Conservation (phyloP, 2,329 filamentous ascomycete species). For the Juglanconis sp. region DNA sequence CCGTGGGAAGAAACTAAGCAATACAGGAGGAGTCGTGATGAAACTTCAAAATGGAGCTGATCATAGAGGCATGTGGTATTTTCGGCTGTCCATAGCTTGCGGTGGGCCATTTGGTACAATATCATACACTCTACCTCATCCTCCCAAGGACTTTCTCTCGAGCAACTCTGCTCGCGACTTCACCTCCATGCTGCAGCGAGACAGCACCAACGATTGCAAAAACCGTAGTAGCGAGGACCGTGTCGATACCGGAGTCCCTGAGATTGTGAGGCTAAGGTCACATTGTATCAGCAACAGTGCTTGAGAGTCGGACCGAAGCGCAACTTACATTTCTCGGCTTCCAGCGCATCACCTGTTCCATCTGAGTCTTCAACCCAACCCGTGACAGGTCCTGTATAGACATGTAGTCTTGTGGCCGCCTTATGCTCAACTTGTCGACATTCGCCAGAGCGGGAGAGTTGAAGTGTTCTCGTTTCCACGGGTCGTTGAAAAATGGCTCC, state of each 20-base stretch:
- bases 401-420: constrained; percentile 59
- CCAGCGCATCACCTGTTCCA: constrained; percentile 80
- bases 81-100: neutral
- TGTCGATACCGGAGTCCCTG: constrained; percentile 66
- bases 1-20: neutral
- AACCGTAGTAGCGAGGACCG: constrained; percentile 72
- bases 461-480: constrained; percentile 60
- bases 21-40: neutral
- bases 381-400: constrained; percentile 63
- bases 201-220: constrained; percentile 87
- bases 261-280: constrained; percentile 60
- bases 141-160: constrained; percentile 69
- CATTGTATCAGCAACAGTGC: neutral
- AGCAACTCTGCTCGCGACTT: constrained; percentile 70
- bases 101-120: neutral
- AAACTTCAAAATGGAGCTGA: neutral
- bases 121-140: constrained; percentile 20
- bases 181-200: constrained; percentile 81
- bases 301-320: neutral
- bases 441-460: constrained; percentile 66
- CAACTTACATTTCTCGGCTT: constrained; percentile 72
- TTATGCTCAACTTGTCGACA: constrained; percentile 66
- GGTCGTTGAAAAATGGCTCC: constrained; percentile 20
- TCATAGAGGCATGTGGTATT: constrained; percentile 2
- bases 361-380: constrained; percentile 67